Evolutionary conservation across 129 eudicot species (phyloP).

Genomic region (Ambrosia trifida): DNA sequence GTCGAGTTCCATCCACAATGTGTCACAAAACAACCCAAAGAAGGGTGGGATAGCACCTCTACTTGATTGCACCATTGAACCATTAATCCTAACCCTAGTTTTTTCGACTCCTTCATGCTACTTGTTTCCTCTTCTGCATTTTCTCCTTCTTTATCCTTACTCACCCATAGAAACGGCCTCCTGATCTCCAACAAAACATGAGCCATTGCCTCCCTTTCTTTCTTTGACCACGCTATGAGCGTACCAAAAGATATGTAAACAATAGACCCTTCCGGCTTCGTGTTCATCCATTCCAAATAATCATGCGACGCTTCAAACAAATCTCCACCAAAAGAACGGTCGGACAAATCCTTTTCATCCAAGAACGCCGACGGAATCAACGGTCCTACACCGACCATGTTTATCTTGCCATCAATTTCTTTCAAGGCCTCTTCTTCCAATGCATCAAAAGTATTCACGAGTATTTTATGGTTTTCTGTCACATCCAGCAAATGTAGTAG

Average conservation of each 20-base stretch:
- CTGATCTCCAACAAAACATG: slow-evolving; percentile 30
- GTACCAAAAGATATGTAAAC: slow-evolving; percentile 64
- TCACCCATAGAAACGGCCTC: slow-evolving; percentile 57
- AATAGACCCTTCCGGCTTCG: slow-evolving; percentile 44
- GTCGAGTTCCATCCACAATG: slow-evolving; percentile 80
- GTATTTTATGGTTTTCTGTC: slow-evolving; percentile 18
- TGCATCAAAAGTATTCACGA: slow-evolving; percentile 30
- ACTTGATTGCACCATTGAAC: slow-evolving; percentile 56
- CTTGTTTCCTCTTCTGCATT: slow-evolving; percentile 11
- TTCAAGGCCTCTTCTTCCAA: slow-evolving; percentile 28
- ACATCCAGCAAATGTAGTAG: slow-evolving; percentile 9
- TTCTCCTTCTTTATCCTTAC: slow-evolving; percentile 42
- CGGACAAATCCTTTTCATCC: slow-evolving; percentile 40
- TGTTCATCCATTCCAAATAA: slow-evolving; percentile 42
- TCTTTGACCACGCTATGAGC: slow-evolving; percentile 36
- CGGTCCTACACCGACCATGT: slow-evolving; percentile 44
- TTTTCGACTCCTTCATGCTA: neutral
- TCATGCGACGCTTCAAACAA: slow-evolving; percentile 34
- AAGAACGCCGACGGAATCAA: slow-evolving; percentile 56
- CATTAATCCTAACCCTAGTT: slow-evolving; percentile 35
- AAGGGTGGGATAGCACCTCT: slow-evolving; percentile 41
- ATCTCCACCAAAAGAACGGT: slow-evolving; percentile 43
- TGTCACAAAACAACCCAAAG: slow-evolving; percentile 62
- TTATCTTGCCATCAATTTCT: slow-evolving; percentile 20
- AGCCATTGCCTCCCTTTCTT: slow-evolving; percentile 53